Evolutionary conservation across 805 yeast species (phyloP).

Genomic region (Dipodascus geniculatus): DNA sequence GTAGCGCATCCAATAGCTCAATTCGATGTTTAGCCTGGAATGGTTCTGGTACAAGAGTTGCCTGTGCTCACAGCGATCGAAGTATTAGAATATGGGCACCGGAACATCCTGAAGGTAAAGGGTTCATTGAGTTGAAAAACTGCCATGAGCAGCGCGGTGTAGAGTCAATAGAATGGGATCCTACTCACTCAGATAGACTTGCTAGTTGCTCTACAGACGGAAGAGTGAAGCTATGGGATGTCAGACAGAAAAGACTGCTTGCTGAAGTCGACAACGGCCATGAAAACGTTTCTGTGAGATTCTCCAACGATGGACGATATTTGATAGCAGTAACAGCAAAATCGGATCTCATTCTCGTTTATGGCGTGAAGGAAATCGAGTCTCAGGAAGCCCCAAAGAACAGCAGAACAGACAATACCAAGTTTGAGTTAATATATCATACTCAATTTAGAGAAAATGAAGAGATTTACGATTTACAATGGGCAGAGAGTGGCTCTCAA

Average conservation of each 20-base stretch:
- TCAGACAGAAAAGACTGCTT: conserved; percentile 25
- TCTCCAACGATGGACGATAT: conserved; percentile 36
- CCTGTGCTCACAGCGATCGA: conserved; percentile 21
- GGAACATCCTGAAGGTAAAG: conserved; percentile 25
- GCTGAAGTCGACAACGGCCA: conserved; percentile 23
- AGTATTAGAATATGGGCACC: conserved; percentile 25
- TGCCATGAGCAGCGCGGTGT: conserved; percentile 33
- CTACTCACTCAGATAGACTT: conserved; percentile 32
- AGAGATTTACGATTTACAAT: conserved; percentile 28
- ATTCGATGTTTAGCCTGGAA: conserved; percentile 20
- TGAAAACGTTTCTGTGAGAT: conserved; percentile 21
- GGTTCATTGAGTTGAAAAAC: conserved; percentile 27
- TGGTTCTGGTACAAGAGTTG: conserved; percentile 21
- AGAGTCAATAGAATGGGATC: conserved; percentile 36
- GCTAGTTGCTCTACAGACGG: conserved; percentile 41
- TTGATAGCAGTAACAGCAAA: conserved; percentile 33
- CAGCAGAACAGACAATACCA: conserved; percentile 4
- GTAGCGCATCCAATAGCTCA: conserved; percentile 7
- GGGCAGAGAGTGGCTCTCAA: conserved; percentile 21
- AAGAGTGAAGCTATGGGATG: conserved; percentile 37
- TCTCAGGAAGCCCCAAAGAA: conserved; percentile 22
- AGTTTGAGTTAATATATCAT: conserved; percentile 7
- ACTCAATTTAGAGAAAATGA: conserved; percentile 17
- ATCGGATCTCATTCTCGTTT: conserved; percentile 27
- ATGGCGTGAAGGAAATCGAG: conserved; percentile 25